phyloP scores from a whole-genome alignment of 83 land plant genomes.

The Picea mariana region DNA sequence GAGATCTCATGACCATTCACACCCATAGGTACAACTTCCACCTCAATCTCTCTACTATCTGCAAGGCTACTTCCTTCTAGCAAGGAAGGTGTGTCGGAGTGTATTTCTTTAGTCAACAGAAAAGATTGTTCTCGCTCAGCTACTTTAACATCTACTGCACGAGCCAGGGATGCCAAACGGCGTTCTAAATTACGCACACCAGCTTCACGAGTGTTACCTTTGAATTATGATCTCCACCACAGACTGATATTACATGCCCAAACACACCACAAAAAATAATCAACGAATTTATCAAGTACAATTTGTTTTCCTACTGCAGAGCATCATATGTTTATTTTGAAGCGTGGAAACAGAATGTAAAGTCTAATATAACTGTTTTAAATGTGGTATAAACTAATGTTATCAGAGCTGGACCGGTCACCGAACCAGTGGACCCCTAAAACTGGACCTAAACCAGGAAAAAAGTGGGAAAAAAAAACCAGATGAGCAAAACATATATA shows the following conservation, averaged over 20 bases:
- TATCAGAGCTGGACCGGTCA: no score
- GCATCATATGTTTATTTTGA: no score
- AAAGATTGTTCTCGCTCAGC: slow-evolving; percentile 69
- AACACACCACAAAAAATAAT: slow-evolving; percentile 1
- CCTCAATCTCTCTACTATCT: slow-evolving; percentile 83
- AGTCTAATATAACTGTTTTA: no score
- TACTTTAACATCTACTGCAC: slow-evolving; percentile 94
- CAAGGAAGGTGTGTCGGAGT: slow-evolving; percentile 50
- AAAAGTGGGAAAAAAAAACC: no score
- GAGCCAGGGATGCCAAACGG: slow-evolving; percentile 95
- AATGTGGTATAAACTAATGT: no score
- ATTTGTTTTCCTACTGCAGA: no score
- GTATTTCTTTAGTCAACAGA: slow-evolving; percentile 53
- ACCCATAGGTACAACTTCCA: slow-evolving; percentile 89
- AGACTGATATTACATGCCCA: slow-evolving; percentile 38
- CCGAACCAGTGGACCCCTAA: no score
- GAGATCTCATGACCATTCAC: slow-evolving; percentile 70
- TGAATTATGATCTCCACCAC: slow-evolving; percentile 91
- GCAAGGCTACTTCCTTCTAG: slow-evolving; percentile 65
- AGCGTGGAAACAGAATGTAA: no score
- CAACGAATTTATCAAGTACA: no score
- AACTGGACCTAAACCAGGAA: no score
- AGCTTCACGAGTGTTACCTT: slow-evolving; percentile 94
- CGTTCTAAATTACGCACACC: slow-evolving; percentile 95
- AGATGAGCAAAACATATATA: no score